Conservation (phyloP, 495 filamentous ascomycete genomes). For the Aspergillus sclerotioniger region DNA sequence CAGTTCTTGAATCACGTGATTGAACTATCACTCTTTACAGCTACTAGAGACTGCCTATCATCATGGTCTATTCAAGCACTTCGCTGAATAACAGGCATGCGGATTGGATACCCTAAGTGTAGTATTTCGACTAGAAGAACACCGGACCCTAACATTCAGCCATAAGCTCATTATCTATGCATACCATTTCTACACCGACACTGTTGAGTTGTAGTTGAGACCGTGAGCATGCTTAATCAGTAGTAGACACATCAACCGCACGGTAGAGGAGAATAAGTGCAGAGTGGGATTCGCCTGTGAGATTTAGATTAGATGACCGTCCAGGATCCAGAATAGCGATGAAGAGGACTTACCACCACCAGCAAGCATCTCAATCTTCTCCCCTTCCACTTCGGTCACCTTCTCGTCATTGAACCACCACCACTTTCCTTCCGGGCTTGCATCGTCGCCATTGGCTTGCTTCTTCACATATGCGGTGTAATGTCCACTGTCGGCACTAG, state of each 20-base stretch:
- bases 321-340: not conserved
- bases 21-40: not conserved
- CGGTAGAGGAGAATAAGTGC: slow-evolving; percentile 90
- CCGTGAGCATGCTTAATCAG: slow-evolving; percentile 34
- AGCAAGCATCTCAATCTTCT: slow-evolving; percentile 86
- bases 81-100: not conserved
- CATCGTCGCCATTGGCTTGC: slow-evolving; percentile 64
- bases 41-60: too few species aligned
- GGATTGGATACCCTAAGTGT: not conserved
- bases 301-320: slow-evolving; percentile 18
- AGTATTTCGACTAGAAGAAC: not conserved
- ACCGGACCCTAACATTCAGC: not conserved
- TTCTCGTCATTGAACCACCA: slow-evolving; percentile 99
- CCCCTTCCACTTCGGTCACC: slow-evolving; percentile 84
- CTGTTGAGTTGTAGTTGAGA: not conserved
- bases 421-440: slow-evolving; percentile 88
- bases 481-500: slow-evolving; percentile 94
- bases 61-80: not conserved
- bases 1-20: not conserved
- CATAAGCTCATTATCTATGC: slow-evolving; percentile 4
- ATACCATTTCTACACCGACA: not conserved
- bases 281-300: slow-evolving; percentile 80
- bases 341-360: slow-evolving; percentile 69
- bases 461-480: slow-evolving; percentile 99
- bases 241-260: slow-evolving; percentile 66